A percentile compares a stretch with the other conserved stretches of the same genome.
Evolutionary conservation across 352 stramenopile species (phyloP).

Genomic region (Salisapilia sapeloensis): DNA sequence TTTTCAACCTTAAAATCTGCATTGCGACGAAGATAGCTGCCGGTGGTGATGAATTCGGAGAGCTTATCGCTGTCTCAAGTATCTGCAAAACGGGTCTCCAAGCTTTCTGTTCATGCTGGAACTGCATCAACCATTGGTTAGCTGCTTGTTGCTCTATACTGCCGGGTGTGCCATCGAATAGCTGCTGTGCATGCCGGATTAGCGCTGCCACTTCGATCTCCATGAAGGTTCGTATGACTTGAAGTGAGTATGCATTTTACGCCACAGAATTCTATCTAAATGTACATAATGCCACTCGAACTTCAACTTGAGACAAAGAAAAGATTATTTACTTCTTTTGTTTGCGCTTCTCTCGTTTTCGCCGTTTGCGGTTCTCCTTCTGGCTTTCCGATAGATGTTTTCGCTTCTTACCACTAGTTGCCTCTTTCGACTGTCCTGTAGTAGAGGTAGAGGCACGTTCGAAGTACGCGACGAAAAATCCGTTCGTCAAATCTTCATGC

Average conservation of each 20-base stretch:
- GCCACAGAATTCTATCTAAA: no score
- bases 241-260: no score
- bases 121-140: conserved; percentile 54
- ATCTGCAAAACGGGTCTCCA: conserved; percentile 39
- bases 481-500: conserved; percentile 88
- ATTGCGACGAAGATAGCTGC: conserved; percentile 37
- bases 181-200: conserved; percentile 26
- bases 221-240: no score
- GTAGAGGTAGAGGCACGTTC: conserved; percentile 23
- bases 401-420: conserved; percentile 20
- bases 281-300: no score
- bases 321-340: conserved; percentile 16
- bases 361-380: conserved; percentile 54
- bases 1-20: conserved; percentile 57
- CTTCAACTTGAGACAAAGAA: no score
- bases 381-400: conserved; percentile 44
- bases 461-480: conserved; percentile 96
- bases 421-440: conserved; percentile 1
- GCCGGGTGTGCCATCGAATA: conserved; percentile 44
- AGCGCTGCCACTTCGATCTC: no score
- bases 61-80: conserved; percentile 8
- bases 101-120: conserved; percentile 33
- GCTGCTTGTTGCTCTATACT: conserved; percentile 28
- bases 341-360: conserved; percentile 58
- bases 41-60: conserved; percentile 1